Evolutionary conservation across 208 protist genomes (phyloP).

Genomic region (Porcisia hertigi): DNA sequence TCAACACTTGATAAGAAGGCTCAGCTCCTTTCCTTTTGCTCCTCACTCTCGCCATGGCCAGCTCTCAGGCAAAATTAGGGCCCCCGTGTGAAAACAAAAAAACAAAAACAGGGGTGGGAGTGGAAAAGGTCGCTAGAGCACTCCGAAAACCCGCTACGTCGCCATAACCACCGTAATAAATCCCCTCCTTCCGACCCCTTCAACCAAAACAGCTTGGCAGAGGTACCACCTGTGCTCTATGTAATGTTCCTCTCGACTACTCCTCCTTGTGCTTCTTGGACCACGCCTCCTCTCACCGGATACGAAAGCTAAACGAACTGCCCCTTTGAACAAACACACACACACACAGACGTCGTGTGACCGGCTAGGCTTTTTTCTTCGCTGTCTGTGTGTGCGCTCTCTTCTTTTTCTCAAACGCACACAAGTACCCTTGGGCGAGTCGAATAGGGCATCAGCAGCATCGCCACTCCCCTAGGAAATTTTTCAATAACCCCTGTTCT

Average conservation of each 20-base stretch:
- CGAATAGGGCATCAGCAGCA: neutral
- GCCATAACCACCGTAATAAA: neutral
- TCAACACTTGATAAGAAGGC: neutral
- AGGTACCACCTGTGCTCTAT: neutral
- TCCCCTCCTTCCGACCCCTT: neutral
- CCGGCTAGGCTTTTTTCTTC: neutral
- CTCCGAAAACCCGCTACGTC: neutral
- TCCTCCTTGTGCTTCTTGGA: neutral
- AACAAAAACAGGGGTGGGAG: neutral
- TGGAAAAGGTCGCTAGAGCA: too few species aligned
- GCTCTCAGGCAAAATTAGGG: neutral
- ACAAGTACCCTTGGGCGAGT: neutral
- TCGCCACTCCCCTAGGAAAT: neutral
- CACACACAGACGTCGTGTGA: neutral
- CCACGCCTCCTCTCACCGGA: neutral
- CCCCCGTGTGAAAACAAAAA: neutral
- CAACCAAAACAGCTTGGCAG: too few species aligned
- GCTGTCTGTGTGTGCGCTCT: neutral
- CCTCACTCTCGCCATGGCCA: neutral
- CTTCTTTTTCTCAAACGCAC: neutral
- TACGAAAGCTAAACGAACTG: constrained; percentile 3
- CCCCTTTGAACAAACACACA: neutral
- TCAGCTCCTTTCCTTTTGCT: neutral
- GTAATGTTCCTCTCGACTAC: neutral
- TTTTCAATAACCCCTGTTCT: neutral